Evolutionary conservation across 1,284 basidiomycete genomes (phyloP), one percentile per base, ranked within the genome.

Genomic region (Coniferiporia sulphurascens): DNA sequence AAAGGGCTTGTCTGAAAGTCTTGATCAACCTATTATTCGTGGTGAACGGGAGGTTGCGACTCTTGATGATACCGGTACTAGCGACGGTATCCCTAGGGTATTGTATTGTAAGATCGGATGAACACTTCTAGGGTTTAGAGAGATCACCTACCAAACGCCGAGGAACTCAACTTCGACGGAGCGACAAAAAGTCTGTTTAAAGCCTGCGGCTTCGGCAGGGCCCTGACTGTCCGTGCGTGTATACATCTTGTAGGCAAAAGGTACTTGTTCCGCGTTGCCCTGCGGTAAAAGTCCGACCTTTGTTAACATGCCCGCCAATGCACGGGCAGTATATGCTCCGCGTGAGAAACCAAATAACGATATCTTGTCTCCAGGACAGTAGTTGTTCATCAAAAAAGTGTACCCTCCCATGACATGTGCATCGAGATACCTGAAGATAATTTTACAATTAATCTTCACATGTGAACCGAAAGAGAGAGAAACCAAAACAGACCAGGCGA

Each of bases 281-380:
- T 70, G 74, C 1, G 81, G 76, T n/a, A 89, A 72, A 10, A 88
- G 72, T 27, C 86, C 86, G 52, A 86, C 76, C 79, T 76, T 85
- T 62, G 73, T 64, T 21, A 84, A 69, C 71, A 87, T 80, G 12
- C 89, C 88, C 35, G 83, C 89, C 22, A 91, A 73, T 8, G 87
- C 86, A 43, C 88, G 77, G 34, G 88, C 89, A 3, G 86, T 89
- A 65, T 90, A 91, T 12, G 89, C 86, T 1, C 88, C 88, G 34
- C 88, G 80, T 54, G 86, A 89, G 66, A 91, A 91, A 0, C 87
- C 85, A 55, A 87, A 87, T 34, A 87, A 67, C 61, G 81, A 85
- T 34, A 87, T 78, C 65, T 78, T 85, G 65, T 87, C 85, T 4
- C 83, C 84, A 1, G 65, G 61, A 21, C 69, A 70, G 66, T 82